Evolutionary conservation across 345 rosid genomes (phyloP), one percentile per base, ranked within the genome.

Genomic region (Sonneratia caseolaris): DNA sequence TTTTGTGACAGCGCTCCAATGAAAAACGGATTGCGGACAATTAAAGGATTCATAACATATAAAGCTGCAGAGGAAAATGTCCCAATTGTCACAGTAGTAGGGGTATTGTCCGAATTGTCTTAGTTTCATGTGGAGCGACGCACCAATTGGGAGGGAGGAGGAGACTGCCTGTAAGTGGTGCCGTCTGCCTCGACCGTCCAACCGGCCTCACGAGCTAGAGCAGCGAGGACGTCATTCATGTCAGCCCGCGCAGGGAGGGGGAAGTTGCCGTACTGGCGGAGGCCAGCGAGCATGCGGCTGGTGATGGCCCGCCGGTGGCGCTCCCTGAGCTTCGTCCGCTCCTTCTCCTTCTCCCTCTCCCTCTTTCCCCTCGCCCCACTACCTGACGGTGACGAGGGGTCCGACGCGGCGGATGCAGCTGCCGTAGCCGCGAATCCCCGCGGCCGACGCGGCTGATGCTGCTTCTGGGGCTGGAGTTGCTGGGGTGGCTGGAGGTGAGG

Each of bases 161-260:
- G 84, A 12, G 93, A 84, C 19, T 85, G 97, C 21, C 97, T 74
- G 55, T 87, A 88, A 47, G 97, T 94, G 76, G 90, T 88, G 70
- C 98, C 97, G 22, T 93, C 97, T 13, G 96, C 75, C 73, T 93
- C 98, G 15, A 94, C 98, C 15, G 89, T 94, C 98, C 98, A 91
- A 5, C 98, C 97, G 71, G 97, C 96, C 80, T 94, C 96, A 42
- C 98, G 98, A 35, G 97, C 98, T 40, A 94, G 81, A 27, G 98
- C 96, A 19, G 98, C 96, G 37, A 94, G 86, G n/a, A 94, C 98
- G 68, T 94, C 98, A 82, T 94, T 94, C 98, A 91, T 94, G 84
- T 94, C 98, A 10, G 97, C 98, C 71, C 98, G 98, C 13, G 98
- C 98, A 7, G 97, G 98, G 16, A 94, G 93, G 7, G 96, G 96